A percentile compares a stretch with the other conserved stretches of the same genome.
phyloP scores from a whole-genome alignment of 495 filamentous ascomycete species.

The Baudoinia panamericana region DNA sequence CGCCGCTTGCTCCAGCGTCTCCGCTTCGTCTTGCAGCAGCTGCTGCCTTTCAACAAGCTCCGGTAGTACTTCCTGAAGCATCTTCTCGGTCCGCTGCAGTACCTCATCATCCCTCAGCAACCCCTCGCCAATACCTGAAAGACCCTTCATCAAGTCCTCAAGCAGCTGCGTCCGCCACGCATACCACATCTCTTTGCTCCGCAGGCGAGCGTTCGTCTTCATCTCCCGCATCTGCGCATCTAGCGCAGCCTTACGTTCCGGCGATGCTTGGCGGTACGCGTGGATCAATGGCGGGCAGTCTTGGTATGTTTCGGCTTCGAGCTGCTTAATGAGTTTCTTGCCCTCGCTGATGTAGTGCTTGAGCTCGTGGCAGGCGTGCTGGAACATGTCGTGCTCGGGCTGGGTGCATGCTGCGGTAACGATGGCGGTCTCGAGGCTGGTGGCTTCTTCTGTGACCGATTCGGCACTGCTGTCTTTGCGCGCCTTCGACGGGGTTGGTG shows the following conservation, averaged over 20 bases:
- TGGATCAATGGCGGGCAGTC: slow-evolving; percentile 84
- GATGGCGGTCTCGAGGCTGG: slow-evolving; percentile 59
- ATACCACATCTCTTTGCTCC: slow-evolving; percentile 94
- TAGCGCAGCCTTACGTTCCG: slow-evolving; percentile 73
- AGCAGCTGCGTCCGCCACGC: slow-evolving; percentile 91
- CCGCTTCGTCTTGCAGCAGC: slow-evolving; percentile 46
- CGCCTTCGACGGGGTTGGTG: slow-evolving; percentile 33
- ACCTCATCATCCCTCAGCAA: slow-evolving; percentile 61
- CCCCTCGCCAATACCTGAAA: slow-evolving; percentile 57
- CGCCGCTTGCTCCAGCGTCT: slow-evolving; percentile 52
- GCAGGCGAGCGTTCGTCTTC: slow-evolving; percentile 76
- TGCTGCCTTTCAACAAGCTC: slow-evolving; percentile 44
- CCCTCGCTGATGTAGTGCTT: slow-evolving; percentile 92
- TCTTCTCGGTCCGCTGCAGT: slow-evolving; percentile 52
- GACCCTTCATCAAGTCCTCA: slow-evolving; percentile 64
- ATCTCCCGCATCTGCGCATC: slow-evolving; percentile 95
- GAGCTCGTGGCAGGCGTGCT: slow-evolving; percentile 86
- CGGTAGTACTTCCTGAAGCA: slow-evolving; percentile 54
- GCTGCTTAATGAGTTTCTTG: slow-evolving; percentile 69
- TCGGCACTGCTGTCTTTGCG: slow-evolving; percentile 32
- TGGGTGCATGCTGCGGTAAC: slow-evolving; percentile 81
- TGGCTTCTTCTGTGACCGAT: slow-evolving; percentile 23
- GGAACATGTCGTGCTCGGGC: slow-evolving; percentile 85
- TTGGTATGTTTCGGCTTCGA: slow-evolving; percentile 71
- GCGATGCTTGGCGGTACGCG: slow-evolving; percentile 77